phyloP scores from a whole-genome alignment of 129 eudicot species.

The Flaveria sonorensis region DNA sequence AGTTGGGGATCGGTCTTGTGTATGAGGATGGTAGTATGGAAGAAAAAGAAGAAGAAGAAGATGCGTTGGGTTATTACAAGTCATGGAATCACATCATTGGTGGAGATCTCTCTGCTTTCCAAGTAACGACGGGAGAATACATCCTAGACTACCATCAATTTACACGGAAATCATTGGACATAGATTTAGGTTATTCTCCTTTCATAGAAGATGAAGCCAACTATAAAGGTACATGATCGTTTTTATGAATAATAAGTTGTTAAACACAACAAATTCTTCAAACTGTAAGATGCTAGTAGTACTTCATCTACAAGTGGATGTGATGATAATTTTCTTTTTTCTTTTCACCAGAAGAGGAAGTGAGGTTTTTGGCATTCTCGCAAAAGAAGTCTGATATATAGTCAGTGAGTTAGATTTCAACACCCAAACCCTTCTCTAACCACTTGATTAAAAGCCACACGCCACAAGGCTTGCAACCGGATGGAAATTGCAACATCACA shows the following conservation, averaged over 20 bases:
- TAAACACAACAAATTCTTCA: too few relatives aligned
- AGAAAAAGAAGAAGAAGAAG: not conserved
- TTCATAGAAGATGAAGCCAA: too few relatives aligned
- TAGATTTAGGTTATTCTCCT: too few relatives aligned
- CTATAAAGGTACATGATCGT: too few relatives aligned
- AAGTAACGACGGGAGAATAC: not conserved
- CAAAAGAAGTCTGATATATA: not conserved
- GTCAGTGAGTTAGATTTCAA: not conserved
- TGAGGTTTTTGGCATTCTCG: not conserved
- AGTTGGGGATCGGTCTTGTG: not conserved
- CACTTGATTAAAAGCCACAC: not conserved
- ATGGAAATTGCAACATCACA: too few relatives aligned
- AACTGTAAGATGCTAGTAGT: too few relatives aligned
- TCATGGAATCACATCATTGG: conserved; percentile 27
- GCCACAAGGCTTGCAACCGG: not conserved
- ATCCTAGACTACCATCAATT: too few relatives aligned
- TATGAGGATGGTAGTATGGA: not conserved
- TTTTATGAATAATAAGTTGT: too few relatives aligned
- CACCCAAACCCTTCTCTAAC: not conserved
- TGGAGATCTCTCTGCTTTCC: not conserved
- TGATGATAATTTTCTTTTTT: not conserved
- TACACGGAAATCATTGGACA: too few relatives aligned
- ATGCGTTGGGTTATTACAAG: conserved; percentile 14
- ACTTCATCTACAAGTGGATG: too few relatives aligned
- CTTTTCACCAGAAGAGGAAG: not conserved